Percentiles rank a stretch among this genome's conserved stretches.
phyloP scores from a whole-genome alignment of 1,139 yeast species.

The Pichia norvegensis region DNA sequence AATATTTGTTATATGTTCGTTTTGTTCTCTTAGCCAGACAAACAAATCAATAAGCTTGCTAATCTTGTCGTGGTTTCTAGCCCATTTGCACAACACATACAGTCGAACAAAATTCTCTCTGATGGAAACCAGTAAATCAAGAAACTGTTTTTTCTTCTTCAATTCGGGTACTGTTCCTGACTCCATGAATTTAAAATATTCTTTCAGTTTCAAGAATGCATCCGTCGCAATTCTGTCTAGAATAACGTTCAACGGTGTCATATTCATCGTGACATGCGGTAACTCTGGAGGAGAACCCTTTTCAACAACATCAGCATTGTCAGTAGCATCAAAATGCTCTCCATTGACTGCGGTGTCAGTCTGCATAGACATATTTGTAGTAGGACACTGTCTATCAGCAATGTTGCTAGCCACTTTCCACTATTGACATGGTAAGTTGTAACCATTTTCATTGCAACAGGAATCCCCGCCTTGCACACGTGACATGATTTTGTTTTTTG shows the following conservation, averaged over 20 bases:
- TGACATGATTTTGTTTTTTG: no score
- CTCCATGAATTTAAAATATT: conserved; percentile 53
- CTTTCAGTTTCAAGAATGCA: conserved; percentile 57
- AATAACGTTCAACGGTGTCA: conserved; percentile 53
- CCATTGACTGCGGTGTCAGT: not conserved
- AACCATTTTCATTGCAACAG: no score
- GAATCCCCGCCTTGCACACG: no score
- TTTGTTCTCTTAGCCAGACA: conserved; percentile 81
- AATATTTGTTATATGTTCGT: conserved; percentile 58
- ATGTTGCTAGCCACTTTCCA: not conserved
- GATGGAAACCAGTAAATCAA: conserved; percentile 59
- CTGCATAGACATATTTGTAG: no score
- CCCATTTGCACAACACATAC: conserved; percentile 85
- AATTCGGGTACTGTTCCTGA: conserved; percentile 47
- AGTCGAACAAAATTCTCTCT: conserved; percentile 79
- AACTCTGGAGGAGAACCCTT: conserved; percentile 35
- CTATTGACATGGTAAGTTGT: not conserved
- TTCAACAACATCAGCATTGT: not conserved
- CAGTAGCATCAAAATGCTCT: no score
- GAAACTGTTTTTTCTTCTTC: conserved; percentile 55
- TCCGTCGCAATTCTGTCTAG: conserved; percentile 55
- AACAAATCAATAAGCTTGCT: conserved; percentile 73
- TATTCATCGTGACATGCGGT: conserved; percentile 72
- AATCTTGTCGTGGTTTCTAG: conserved; percentile 62
- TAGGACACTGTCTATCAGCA: not conserved